Conservation (phyloP, 768 basidiomycete genomes). For the Psilocybe cubensis region DNA sequence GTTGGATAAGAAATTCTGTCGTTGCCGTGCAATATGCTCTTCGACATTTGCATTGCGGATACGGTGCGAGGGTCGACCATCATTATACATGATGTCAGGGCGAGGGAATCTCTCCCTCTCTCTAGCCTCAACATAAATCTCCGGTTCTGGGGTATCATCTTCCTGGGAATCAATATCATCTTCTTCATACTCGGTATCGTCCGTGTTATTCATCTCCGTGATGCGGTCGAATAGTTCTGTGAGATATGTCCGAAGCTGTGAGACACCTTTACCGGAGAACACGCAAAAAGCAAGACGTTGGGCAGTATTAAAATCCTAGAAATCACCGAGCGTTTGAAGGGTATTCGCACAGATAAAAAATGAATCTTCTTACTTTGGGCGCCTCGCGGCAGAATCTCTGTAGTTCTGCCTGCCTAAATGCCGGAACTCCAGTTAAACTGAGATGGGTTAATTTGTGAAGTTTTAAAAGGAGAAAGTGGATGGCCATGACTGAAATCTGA, state of each 20-base stretch:
- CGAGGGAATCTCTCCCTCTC: constrained; percentile 37
- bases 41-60: not conserved
- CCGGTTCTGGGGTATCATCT: constrained; percentile 50
- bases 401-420: constrained; percentile 83
- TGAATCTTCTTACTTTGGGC: constrained; percentile 68
- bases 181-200: constrained; percentile 71
- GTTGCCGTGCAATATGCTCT: constrained; percentile 12
- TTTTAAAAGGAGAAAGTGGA: constrained; percentile 87
- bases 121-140: constrained; percentile 33
- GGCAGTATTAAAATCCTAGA: constrained; percentile 86
- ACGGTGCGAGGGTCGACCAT: constrained; percentile 11
- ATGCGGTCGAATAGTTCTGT: constrained; percentile 77
- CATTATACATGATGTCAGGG: constrained; percentile 29
- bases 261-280: constrained; percentile 91
- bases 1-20: constrained; percentile 20
- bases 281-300: constrained; percentile 95
- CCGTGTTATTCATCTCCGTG: constrained; percentile 71
- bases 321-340: constrained; percentile 5
- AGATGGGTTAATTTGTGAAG: constrained; percentile 93
- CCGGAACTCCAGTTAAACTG: constrained; percentile 94
- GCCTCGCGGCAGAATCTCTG: constrained; percentile 90
- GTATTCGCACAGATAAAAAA: constrained; percentile 5
- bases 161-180: constrained; percentile 60
- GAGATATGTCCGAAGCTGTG: constrained; percentile 79
- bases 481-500: constrained; percentile 88